Evolutionary conservation across 495 filamentous ascomycete species (phyloP).

Genomic region (Lepidopterella palustris): DNA sequence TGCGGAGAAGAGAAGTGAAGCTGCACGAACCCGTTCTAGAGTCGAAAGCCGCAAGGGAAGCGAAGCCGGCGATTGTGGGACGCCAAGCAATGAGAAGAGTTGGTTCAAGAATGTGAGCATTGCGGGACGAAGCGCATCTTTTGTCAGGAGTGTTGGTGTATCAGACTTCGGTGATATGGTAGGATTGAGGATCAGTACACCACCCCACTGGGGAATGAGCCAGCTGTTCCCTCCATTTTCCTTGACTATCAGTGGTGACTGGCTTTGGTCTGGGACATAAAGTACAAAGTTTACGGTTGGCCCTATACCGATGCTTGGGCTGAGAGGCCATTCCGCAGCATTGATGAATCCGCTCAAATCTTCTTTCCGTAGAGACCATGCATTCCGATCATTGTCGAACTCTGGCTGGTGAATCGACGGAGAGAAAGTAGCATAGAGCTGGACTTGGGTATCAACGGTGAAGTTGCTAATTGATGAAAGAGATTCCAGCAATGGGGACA

Average conservation of each 20-base stretch:
- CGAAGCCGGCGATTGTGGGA: conserved; percentile 69
- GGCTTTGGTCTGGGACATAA: conserved; percentile 61
- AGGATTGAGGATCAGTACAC: conserved; percentile 73
- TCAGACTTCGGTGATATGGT: conserved; percentile 33
- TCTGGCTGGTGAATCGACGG: conserved; percentile 62
- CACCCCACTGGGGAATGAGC: conserved; percentile 96
- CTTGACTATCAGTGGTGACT: conserved; percentile 60
- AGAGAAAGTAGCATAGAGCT: conserved; percentile 75
- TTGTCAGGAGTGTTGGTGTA: conserved; percentile 41
- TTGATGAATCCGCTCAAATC: conserved; percentile 94
- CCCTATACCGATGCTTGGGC: conserved; percentile 84
- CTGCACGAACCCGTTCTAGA: conserved; percentile 72
- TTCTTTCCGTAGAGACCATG: conserved; percentile 72
- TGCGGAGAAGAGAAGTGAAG: conserved; percentile 80
- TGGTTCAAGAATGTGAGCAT: conserved; percentile 89
- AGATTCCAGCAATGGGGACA: conserved; percentile 71
- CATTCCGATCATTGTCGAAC: conserved; percentile 44
- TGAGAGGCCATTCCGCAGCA: conserved; percentile 93
- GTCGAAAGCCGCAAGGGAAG: conserved; percentile 81
- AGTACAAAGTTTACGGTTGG: conserved; percentile 95
- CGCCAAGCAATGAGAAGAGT: conserved; percentile 80
- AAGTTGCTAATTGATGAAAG: conserved; percentile 85
- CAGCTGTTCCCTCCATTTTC: conserved; percentile 75
- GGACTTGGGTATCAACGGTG: conserved; percentile 92
- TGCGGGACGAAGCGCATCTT: conserved; percentile 63